phyloP scores from a whole-genome alignment of 257 asterid species.

The Cynanchum wilfordii region DNA sequence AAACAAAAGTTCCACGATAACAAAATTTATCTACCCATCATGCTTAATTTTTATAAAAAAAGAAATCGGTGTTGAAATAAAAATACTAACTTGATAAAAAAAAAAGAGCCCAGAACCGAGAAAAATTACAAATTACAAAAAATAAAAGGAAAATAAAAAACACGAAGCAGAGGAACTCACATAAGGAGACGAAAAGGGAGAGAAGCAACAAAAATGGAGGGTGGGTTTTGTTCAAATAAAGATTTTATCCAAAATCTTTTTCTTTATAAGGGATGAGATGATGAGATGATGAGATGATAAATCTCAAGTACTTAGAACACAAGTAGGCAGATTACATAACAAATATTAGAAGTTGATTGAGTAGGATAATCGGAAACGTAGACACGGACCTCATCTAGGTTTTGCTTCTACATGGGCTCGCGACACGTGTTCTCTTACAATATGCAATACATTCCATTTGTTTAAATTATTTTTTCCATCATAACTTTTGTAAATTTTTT shows the following conservation, averaged over 20 bases:
- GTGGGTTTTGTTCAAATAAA: neutral
- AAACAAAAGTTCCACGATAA: neutral
- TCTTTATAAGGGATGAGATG: neutral
- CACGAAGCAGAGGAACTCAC: constrained; percentile 17
- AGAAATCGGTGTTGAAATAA: neutral
- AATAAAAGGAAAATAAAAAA: neutral
- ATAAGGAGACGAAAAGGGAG: constrained; percentile 4
- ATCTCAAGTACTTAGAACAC: neutral
- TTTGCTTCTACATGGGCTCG: constrained; percentile 14
- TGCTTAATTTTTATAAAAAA: neutral
- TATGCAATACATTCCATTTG: neutral
- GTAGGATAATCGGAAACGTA: constrained; percentile 36
- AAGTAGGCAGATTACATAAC: neutral
- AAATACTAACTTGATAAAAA: constrained; percentile 1
- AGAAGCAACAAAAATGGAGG: constrained; percentile 3
- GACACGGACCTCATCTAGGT: constrained; percentile 19
- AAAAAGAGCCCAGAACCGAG: neutral
- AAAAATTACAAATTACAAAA: too few species aligned
- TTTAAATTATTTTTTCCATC: too few species aligned
- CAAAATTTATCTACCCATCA: neutral
- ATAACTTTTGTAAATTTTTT: too few species aligned
- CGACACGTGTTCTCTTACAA: constrained; percentile 26
- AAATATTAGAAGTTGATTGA: constrained; percentile 25
- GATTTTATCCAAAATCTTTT: neutral
- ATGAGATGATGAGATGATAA: neutral